Evolutionary conservation across 2,329 filamentous ascomycete genomes (phyloP).

Genomic region (Pseudogymnoascus pannorum): DNA sequence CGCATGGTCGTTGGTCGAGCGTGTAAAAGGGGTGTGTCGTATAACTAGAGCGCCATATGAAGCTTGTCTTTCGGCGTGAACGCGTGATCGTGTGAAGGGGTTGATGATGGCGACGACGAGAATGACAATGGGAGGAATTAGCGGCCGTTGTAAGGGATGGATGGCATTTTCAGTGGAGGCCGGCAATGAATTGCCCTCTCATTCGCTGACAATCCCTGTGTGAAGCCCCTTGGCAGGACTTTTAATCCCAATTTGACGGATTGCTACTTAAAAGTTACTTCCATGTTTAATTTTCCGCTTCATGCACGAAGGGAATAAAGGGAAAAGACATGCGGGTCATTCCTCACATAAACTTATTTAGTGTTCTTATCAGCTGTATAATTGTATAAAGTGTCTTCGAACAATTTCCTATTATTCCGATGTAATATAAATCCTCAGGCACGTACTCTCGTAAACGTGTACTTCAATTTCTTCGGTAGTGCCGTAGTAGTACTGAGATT

Average conservation of each 20-base stretch:
- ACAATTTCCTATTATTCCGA: not conserved
- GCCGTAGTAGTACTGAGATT: not conserved
- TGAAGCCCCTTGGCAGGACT: not conserved
- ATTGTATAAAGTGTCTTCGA: not conserved
- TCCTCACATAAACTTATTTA: not conserved
- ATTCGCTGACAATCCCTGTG: slow-evolving; percentile 3
- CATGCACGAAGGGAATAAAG: not conserved
- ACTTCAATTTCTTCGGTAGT: not conserved
- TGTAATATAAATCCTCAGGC: not conserved
- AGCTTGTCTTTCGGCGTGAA: not conserved
- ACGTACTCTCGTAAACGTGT: not conserved
- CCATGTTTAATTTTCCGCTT: not conserved
- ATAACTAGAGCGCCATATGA: not conserved
- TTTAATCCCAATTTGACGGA: slow-evolving; percentile 3
- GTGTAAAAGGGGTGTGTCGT: not conserved
- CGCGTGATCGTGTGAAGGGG: slow-evolving; percentile 1
- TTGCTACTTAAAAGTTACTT: not conserved
- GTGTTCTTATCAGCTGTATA: not conserved
- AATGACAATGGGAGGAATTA: not conserved
- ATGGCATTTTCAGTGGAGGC: slow-evolving; percentile 7
- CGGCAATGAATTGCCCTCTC: not conserved
- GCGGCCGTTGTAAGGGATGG: slow-evolving; percentile 2
- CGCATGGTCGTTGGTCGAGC: not conserved
- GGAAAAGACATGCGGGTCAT: not conserved
- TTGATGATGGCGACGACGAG: not conserved